These are phyloP conservation scores for Tuctoria greenei DNA, from an alignment of 176 grass and related monocot species.

Conservation along the genomic window DNA sequence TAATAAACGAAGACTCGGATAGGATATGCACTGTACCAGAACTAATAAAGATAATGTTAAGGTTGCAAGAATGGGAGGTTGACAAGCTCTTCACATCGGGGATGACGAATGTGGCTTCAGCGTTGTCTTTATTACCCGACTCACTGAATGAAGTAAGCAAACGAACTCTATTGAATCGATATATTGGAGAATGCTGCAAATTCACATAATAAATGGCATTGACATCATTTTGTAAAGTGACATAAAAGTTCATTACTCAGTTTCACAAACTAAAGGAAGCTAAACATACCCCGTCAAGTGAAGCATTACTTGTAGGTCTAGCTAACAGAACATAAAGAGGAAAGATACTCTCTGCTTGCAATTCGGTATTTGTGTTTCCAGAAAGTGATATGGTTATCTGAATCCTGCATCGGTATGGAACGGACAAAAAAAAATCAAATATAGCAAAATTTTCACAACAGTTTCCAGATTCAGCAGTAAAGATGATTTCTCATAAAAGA, in stretches of 20 bases:
- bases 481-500: slow-evolving; percentile 22
- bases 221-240: slow-evolving; percentile 25
- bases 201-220: slow-evolving; percentile 29
- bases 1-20: slow-evolving; percentile 16
- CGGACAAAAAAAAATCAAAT: slow-evolving; percentile 13
- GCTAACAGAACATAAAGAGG: slow-evolving; percentile 85
- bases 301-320: slow-evolving; percentile 56
- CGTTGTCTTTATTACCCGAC: slow-evolving; percentile 60
- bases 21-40: slow-evolving; percentile 55
- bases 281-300: slow-evolving; percentile 60
- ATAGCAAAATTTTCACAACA: neutral
- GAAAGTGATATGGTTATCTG: slow-evolving; percentile 80
- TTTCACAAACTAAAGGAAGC: neutral
- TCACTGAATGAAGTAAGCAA: slow-evolving; percentile 61
- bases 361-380: slow-evolving; percentile 55
- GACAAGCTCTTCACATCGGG: slow-evolving; percentile 75
- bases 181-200: slow-evolving; percentile 68
- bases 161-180: slow-evolving; percentile 58
- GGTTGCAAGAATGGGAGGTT: slow-evolving; percentile 52
- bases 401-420: slow-evolving; percentile 63
- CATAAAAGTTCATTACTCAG: neutral
- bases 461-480: neutral
- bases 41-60: slow-evolving; percentile 75
- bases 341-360: slow-evolving; percentile 55
- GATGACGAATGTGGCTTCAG: slow-evolving; percentile 77